These are phyloP conservation scores for Plasmodium yoelii DNA, from an alignment of 169 alveolate genomes.

Conservation along the genomic window DNA sequence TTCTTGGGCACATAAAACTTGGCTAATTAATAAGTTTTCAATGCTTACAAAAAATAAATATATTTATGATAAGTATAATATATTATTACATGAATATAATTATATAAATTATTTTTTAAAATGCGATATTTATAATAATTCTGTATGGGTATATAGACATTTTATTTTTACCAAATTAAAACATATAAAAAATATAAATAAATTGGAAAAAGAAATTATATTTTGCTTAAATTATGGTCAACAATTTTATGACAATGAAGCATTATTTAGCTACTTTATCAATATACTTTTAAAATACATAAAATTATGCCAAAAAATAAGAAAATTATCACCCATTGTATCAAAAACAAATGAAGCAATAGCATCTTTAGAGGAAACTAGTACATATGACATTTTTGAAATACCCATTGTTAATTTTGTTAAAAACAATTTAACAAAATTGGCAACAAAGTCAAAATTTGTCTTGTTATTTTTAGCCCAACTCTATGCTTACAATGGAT, in stretches of 20 bases:
- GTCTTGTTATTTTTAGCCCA: constrained; percentile 45
- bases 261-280: constrained; percentile 56
- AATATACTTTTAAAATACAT: constrained; percentile 44
- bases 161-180: constrained; percentile 56
- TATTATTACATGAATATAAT: constrained; percentile 46
- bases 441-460: constrained; percentile 29
- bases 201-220: constrained; percentile 42
- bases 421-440: constrained; percentile 21
- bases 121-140: constrained; percentile 69
- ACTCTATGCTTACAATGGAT: constrained; percentile 51
- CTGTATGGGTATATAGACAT: constrained; percentile 74
- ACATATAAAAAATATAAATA: constrained; percentile 15
- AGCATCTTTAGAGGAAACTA: neutral
- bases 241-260: constrained; percentile 61
- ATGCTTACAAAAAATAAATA: constrained; percentile 20
- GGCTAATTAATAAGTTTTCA: constrained; percentile 64
- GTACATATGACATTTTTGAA: constrained; percentile 27
- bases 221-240: constrained; percentile 53
- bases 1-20: constrained; percentile 76
- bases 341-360: constrained; percentile 9
- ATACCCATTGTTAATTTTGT: constrained; percentile 36
- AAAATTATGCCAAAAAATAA: constrained; percentile 13
- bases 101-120: constrained; percentile 57
- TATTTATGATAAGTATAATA: constrained; percentile 42
- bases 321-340: neutral